phyloP scores from a whole-genome alignment of 1,284 basidiomycete genomes.

The Trametes versicolor region DNA sequence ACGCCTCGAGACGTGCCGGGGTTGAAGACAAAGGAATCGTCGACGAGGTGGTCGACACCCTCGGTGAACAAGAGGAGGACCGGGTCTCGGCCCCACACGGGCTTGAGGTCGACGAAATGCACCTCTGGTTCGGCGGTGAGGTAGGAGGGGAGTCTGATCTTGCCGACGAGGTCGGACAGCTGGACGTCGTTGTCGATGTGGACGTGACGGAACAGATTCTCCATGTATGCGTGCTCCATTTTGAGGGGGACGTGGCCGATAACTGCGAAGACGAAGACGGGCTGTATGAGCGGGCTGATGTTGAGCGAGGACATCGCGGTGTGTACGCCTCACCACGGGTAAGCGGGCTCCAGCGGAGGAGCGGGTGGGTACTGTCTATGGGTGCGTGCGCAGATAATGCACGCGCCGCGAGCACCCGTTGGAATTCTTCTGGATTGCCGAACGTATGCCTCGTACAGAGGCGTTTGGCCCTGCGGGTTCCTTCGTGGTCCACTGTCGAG shows the following conservation, averaged over 20 bases:
- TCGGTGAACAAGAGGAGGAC: conserved; percentile 15
- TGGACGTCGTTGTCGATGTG: not conserved
- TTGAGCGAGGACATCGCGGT: no score
- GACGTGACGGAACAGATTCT: not conserved
- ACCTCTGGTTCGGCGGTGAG: conserved; percentile 8
- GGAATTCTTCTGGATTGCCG: not conserved
- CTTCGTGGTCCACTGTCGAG: not conserved
- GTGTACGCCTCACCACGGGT: not conserved
- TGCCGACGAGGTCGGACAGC: not conserved
- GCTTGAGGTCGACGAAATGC: conserved; percentile 12
- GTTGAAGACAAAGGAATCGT: not conserved
- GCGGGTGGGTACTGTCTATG: not conserved
- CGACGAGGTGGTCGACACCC: conserved; percentile 11
- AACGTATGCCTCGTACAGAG: not conserved
- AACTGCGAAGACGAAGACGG: not conserved
- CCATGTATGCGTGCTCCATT: not conserved
- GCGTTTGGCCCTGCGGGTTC: not conserved
- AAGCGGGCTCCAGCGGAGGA: not conserved
- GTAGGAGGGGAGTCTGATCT: not conserved
- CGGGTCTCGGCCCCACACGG: not conserved
- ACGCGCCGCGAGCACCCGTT: not conserved
- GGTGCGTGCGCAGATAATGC: not conserved
- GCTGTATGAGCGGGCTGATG: no score
- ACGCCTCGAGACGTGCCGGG: not conserved
- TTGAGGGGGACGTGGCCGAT: not conserved